Evolutionary conservation across 192 early-diverging fungal species (phyloP).

Genomic region (Backusella westeae): DNA sequence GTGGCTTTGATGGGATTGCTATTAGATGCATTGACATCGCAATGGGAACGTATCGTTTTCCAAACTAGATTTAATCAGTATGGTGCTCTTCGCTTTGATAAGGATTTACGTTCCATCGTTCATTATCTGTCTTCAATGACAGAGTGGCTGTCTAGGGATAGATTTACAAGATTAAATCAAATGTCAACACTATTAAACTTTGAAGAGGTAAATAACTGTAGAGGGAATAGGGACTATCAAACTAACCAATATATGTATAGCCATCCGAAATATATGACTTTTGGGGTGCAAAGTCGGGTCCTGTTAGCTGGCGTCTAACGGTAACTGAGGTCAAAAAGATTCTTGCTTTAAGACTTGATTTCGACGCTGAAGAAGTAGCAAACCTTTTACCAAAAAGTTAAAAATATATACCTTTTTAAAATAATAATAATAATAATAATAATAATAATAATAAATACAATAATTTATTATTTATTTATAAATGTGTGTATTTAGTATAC

Average conservation of each 20-base stretch:
- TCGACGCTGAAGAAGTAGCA: slow-evolving; percentile 56
- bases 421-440: too few species aligned
- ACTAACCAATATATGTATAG: slow-evolving; percentile 16
- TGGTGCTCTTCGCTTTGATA: slow-evolving; percentile 91
- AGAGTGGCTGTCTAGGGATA: slow-evolving; percentile 63
- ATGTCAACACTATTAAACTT: slow-evolving; percentile 81
- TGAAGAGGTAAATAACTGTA: slow-evolving; percentile 53
- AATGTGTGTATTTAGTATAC: too few species aligned
- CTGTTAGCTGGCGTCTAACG: slow-evolving; percentile 72
- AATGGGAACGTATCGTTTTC: slow-evolving; percentile 87
- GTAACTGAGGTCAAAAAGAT: slow-evolving; percentile 65
- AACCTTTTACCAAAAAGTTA: slow-evolving; percentile 34
- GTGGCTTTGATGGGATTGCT: slow-evolving; percentile 59
- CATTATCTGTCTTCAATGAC: slow-evolving; percentile 64
- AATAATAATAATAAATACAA: too few species aligned
- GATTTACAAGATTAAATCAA: slow-evolving; percentile 79
- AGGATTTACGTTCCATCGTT: slow-evolving; percentile 78
- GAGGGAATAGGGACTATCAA: slow-evolving; percentile 5
- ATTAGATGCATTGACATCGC: slow-evolving; percentile 68
- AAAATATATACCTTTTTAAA: background rate
- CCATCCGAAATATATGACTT: slow-evolving; percentile 70
- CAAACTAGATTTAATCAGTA: slow-evolving; percentile 89
- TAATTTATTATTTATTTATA: too few species aligned
- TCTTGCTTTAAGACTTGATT: slow-evolving; percentile 63
- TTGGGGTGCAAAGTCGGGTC: slow-evolving; percentile 60